These are phyloP conservation scores for Aegle marmelos DNA, from an alignment of 345 rosid species.

Conservation along the genomic window DNA sequence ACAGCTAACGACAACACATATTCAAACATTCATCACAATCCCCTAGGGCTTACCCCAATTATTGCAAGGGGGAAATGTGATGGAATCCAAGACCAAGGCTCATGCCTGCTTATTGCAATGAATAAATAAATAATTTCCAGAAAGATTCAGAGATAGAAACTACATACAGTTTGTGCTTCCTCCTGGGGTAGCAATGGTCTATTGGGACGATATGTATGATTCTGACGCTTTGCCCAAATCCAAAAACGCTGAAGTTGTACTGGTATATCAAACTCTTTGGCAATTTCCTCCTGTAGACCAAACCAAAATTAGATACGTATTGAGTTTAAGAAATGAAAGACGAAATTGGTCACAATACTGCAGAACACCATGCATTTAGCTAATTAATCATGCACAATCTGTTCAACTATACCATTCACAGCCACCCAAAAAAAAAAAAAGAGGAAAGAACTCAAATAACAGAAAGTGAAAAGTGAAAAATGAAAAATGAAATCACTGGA, in stretches of 20 bases:
- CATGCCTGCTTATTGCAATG: background rate
- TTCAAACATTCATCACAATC: background rate
- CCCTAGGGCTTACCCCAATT: background rate
- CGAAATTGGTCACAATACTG: background rate
- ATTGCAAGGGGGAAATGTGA: background rate
- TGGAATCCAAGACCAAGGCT: background rate
- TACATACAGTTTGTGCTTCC: constrained; percentile 74
- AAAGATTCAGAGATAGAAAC: background rate
- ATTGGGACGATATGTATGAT: constrained; percentile 95
- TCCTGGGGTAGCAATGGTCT: constrained; percentile 80
- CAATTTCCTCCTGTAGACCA: constrained; percentile 80
- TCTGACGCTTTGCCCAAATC: constrained; percentile 98
- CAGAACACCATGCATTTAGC: background rate
- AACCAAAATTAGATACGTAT: constrained; percentile 7
- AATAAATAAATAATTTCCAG: background rate
- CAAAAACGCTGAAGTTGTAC: constrained; percentile 86
- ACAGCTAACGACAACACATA: background rate
- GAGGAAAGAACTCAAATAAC: background rate
- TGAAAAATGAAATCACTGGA: background rate
- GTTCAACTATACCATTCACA: background rate
- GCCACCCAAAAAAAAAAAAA: background rate
- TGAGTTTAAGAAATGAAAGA: background rate
- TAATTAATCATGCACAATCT: background rate
- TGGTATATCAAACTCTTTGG: constrained; percentile 89
- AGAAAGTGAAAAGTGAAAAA: no score